These are phyloP conservation scores for Pleurotus giganteus DNA, from an alignment of 768 basidiomycete species.

Conservation along the genomic window DNA sequence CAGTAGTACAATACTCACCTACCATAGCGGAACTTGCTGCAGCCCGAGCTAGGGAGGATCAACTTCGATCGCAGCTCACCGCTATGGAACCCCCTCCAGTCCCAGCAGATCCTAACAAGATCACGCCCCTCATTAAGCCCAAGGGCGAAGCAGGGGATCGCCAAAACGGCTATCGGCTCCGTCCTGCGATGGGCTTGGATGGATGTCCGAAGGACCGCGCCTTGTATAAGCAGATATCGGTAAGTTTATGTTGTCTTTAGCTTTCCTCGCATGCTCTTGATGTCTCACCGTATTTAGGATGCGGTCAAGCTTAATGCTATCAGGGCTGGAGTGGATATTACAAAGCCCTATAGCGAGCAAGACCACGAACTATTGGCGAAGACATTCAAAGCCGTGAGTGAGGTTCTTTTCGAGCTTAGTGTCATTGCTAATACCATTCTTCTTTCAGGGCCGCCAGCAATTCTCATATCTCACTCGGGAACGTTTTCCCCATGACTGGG, in stretches of 20 bases:
- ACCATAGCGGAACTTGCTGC: too few relatives aligned
- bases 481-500: constrained; percentile 11
- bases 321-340: not conserved
- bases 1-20: too few relatives aligned
- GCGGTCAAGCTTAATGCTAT: not conserved
- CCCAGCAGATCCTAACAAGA: not conserved
- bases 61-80: not conserved
- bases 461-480: constrained; percentile 7
- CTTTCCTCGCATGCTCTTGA: constrained; percentile 9
- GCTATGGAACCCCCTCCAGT: not conserved
- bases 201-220: too few relatives aligned
- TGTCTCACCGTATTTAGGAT: not conserved
- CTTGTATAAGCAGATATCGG: too few relatives aligned
- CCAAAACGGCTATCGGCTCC: constrained; percentile 11
- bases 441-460: constrained; percentile 3
- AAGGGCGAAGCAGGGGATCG: constrained; percentile 13
- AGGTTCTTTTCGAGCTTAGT: not conserved
- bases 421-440: not conserved
- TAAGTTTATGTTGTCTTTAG: constrained; percentile 3
- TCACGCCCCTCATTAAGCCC: constrained; percentile 4
- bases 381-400: constrained; percentile 5
- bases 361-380: not conserved
- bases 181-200: constrained; percentile 12
- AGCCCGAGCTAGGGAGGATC: not conserved
- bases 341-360: not conserved